Evolutionary conservation across 306 rosid genomes (phyloP), one percentile per base, ranked within the genome.

Genomic region (Quercus engelmannii): DNA sequence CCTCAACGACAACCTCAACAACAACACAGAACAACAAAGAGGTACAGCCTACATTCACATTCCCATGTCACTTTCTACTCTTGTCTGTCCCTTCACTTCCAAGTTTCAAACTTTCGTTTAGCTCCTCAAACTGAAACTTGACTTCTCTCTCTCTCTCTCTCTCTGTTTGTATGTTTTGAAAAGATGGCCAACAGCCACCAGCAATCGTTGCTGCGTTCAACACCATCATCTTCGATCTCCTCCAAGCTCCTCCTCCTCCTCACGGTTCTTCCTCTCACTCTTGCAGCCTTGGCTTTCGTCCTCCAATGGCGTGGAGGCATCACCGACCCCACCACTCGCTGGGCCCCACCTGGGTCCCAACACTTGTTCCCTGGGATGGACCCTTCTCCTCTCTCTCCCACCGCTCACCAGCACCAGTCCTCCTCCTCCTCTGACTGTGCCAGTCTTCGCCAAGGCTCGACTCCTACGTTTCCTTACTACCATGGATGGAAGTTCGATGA

Each of bases 251-350:
- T 94, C 54, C 90, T 93, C 62, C 96, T 93, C 71, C 96, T 95
- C 41, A 93, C 98, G 13, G 79, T 95, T 31, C 98, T 95, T 21
- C 98, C 98, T n/a, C 90, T 95, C 14, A 90, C 93, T 3, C 86
- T 95, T 54, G 99, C 99, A 0, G 84, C 93, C 78, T 82, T 95
- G 33, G 99, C 98, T 18, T 95, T 95, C 82, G 64, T 90, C 55
- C 99, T 95, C 82, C 99, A 95, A 90, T 95, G 99, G 99, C 99
- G 99, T 1, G 99, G 99, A 25, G 97, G 98, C 28, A 62, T 93
- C 78, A 82, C 89, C 75, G 98, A 95, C 84, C 99, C 99, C 15
- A 69, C 85, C 63, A 86, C 92, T 33, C 94, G 90, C 8, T 86
- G 92, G 83, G 80, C 92, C 35, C 96, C 99, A 7, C 92, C 91